Conservation (phyloP, 108 stramenopile species). For the Skeletonema tropicum region DNA sequence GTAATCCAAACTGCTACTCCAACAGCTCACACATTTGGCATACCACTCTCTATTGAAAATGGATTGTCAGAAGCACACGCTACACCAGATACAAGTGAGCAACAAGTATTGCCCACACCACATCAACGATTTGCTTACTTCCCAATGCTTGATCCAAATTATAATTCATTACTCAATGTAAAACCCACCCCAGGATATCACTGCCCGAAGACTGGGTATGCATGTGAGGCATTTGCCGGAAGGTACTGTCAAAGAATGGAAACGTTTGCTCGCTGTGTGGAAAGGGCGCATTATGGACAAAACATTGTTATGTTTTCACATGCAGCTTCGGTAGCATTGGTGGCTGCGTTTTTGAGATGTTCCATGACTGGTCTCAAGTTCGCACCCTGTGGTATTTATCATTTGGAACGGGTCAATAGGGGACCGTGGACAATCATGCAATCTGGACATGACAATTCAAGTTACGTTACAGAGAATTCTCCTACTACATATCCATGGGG, state of each 20-base stretch:
- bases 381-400: constrained; percentile 45
- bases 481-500: constrained; percentile 45
- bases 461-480: constrained; percentile 35
- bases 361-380: constrained; percentile 36
- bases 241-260: constrained; percentile 30
- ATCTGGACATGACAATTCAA: constrained; percentile 28
- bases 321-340: constrained; percentile 40
- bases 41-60: constrained; percentile 41
- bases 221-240: constrained; percentile 41
- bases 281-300: constrained; percentile 21
- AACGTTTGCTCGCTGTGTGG: constrained; percentile 15
- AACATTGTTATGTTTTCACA: constrained; percentile 36
- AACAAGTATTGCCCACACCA: constrained; percentile 14
- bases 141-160: constrained; percentile 30
- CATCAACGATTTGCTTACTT: constrained; percentile 45
- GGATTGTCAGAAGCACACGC: constrained; percentile 41
- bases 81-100: constrained; percentile 22
- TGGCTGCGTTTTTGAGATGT: constrained; percentile 33
- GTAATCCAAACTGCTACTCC: constrained; percentile 47
- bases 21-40: constrained; percentile 19
- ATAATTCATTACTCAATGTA: constrained; percentile 17
- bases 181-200: constrained; percentile 25
- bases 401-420: constrained; percentile 19
- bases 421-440: constrained; percentile 25
- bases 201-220: constrained; percentile 34